Percentiles rank a stretch among this genome's conserved stretches.
phyloP scores from a whole-genome alignment of 2,329 filamentous ascomycete genomes.

The Rutstroemia sp. region DNA sequence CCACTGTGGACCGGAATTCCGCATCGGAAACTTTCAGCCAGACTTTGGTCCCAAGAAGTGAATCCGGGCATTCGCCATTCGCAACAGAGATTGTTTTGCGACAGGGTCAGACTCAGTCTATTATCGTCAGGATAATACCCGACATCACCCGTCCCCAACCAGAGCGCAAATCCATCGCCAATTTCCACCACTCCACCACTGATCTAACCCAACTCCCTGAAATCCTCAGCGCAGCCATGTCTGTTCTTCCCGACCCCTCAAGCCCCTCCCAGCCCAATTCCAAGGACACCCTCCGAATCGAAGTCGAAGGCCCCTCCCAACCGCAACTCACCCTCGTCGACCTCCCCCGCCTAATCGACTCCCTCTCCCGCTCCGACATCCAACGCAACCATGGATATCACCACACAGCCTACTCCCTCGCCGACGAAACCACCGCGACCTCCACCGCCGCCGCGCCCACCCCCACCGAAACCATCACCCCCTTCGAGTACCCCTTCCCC shows the following conservation, averaged over 20 bases:
- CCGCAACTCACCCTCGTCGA: constrained; percentile 6
- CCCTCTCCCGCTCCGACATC: neutral
- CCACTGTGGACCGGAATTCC: neutral
- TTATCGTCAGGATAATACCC: constrained; percentile 2
- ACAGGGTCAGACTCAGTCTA: neutral
- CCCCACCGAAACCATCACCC: no score
- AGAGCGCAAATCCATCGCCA: neutral
- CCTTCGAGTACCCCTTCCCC: no score
- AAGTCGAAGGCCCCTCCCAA: constrained; percentile 1
- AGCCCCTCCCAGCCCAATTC: neutral
- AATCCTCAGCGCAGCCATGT: neutral
- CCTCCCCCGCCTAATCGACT: neutral
- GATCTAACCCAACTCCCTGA: neutral
- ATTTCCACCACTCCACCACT: neutral
- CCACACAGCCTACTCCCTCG: no score
- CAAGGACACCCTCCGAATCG: constrained; percentile 7
- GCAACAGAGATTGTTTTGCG: constrained; percentile 6
- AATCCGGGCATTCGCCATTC: neutral
- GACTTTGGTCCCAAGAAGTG: neutral
- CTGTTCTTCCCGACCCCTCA: neutral
- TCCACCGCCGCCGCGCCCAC: no score
- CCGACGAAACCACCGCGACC: no score
- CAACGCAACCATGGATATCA: no score
- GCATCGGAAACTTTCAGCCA: neutral
- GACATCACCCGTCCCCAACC: neutral